These are phyloP conservation scores for Coemansia aciculifera DNA, from an alignment of 192 early-diverging fungal species.

Conservation along the genomic window DNA sequence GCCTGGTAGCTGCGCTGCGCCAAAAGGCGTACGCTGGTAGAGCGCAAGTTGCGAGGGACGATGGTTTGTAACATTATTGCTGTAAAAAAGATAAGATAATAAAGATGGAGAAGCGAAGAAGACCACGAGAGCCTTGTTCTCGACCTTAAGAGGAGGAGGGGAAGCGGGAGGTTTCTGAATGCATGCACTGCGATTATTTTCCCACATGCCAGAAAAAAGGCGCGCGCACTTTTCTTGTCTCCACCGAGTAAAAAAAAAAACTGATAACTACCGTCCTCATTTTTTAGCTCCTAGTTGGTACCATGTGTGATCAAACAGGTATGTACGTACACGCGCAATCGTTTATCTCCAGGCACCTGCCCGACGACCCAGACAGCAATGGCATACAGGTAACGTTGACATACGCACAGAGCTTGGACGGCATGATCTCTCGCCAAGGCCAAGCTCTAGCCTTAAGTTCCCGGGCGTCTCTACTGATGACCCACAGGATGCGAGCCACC, in stretches of 20 bases:
- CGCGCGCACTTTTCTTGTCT: background rate
- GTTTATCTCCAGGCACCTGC: conserved; percentile 13
- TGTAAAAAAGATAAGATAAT: background rate
- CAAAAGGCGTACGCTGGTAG: background rate
- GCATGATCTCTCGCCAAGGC: conserved; percentile 63
- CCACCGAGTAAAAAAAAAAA: conserved; percentile 3
- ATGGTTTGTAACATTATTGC: background rate
- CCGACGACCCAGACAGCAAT: background rate
- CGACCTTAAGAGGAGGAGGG: background rate
- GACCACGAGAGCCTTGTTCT: background rate
- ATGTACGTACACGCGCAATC: conserved; percentile 15
- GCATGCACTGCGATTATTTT: background rate
- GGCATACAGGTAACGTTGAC: conserved; percentile 75
- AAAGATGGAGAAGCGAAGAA: background rate
- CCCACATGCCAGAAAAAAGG: background rate
- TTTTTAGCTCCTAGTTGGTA: background rate
- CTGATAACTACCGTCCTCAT: conserved; percentile 1
- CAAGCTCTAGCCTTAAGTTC: conserved; percentile 71
- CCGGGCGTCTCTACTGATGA: conserved; percentile 74
- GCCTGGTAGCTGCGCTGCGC: conserved; percentile 15
- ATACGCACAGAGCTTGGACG: conserved; percentile 88
- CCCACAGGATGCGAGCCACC: conserved; percentile 70
- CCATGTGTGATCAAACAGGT: conserved; percentile 6
- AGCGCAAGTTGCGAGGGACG: background rate
- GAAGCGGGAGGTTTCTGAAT: background rate